Evolutionary conservation across 2,329 filamentous ascomycete genomes (phyloP), one percentile per base, ranked within the genome.

Genomic region (Colletotrichum orchidophilum): DNA sequence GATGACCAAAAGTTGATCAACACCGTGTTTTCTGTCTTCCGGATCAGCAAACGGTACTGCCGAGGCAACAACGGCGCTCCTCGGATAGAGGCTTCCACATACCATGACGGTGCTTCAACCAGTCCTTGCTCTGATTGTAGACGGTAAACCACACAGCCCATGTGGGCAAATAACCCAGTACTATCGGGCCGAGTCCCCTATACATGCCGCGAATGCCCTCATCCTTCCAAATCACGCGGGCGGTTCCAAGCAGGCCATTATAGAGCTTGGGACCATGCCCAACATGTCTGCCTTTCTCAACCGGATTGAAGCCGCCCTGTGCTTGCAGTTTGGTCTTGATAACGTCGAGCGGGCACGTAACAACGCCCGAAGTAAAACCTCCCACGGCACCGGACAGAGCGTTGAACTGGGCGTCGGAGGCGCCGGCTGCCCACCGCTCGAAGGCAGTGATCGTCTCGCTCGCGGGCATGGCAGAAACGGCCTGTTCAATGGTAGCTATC

Each of bases 81-180:
- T 26, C 15, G 4, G n/a, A 78, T 84, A 75, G 35, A 21, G 9
- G 29, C 27, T 55, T 52, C 18, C 13, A 42, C 60, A 39, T 84
- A 93, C 91, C 88, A 77, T 92, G 88, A 73, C 91, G 85, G 63
- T 91, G 86, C 75, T 89, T 89, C 80, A 95, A 88, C 76, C 89
- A 91, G 62, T 89, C 89, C 81, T 97, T 96, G 78, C 93, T 93
- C 79, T 92, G 92, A 81, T 98, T 96, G 82, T 99, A 99, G 46
- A 98, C 93, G 26, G 94, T 97, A 82, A 99, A 94, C 87, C 97
- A 99, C 63, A 99, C 96, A 27, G 96, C 96, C 96, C 96, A 99
- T 0, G 96, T 99, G 5, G 96, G 96, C 71, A 99, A 84, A 81
- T 99, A 99, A 13, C 96, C 96, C 79, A 99, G 84, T 76, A 99